Evolutionary conservation across 371 early-diverging fungal genomes (phyloP).

Genomic region (Mucor sp.): DNA sequence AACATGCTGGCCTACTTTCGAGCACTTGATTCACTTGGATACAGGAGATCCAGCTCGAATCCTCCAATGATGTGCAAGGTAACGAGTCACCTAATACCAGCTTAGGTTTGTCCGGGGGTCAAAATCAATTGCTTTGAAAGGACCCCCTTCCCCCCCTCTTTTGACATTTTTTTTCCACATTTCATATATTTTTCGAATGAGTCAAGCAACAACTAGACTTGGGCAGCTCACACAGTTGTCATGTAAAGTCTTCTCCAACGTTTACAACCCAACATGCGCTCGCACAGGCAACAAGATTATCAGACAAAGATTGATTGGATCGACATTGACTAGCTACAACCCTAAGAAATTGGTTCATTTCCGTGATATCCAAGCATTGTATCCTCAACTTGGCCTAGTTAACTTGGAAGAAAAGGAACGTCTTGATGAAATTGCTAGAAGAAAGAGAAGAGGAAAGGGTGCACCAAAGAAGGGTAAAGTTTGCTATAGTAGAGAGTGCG

Average conservation of each 20-base stretch:
- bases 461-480: conserved; percentile 78
- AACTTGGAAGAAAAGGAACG: conserved; percentile 71
- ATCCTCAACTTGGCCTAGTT: conserved; percentile 61
- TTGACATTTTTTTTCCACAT: not conserved
- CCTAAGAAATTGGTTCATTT: conserved; percentile 62
- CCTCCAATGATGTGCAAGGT: conserved; percentile 54
- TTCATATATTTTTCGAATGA: conserved; percentile 8
- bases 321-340: conserved; percentile 68
- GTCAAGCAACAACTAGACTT: conserved; percentile 38
- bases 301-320: conserved; percentile 67
- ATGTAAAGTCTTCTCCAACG: conserved; percentile 66
- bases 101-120: not conserved
- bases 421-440: conserved; percentile 67
- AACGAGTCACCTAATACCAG: not conserved
- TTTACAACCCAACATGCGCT: conserved; percentile 72
- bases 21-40: no score
- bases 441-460: conserved; percentile 80
- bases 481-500: not conserved
- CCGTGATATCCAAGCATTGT: conserved; percentile 61
- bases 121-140: not conserved
- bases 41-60: conserved; percentile 35
- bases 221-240: conserved; percentile 65
- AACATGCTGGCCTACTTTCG: no score
- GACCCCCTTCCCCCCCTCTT: not conserved
- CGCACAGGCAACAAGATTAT: conserved; percentile 78